Evolutionary conservation across 179 eudicot species (phyloP).

Genomic region (Heliamphora ciliata): DNA sequence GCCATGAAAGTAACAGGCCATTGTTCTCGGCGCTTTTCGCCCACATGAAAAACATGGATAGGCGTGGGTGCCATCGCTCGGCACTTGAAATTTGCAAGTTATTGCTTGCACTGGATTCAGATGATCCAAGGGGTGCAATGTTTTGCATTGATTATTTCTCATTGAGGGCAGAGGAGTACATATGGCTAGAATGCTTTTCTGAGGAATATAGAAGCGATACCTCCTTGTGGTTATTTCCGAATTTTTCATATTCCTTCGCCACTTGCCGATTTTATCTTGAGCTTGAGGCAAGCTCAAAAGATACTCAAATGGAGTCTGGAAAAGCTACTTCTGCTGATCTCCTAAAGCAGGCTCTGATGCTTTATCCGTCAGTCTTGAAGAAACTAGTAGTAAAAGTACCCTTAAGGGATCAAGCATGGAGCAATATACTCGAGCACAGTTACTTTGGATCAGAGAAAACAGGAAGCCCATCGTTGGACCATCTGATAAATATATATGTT

Average conservation of each 20-base stretch:
- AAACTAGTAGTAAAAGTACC: constrained; percentile 83
- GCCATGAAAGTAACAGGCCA: constrained; percentile 68
- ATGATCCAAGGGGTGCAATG: constrained; percentile 84
- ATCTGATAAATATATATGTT: constrained; percentile 74
- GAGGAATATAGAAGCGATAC: constrained; percentile 62
- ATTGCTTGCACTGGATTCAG: constrained; percentile 77
- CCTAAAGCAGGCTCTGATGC: constrained; percentile 90
- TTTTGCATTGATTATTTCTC: constrained; percentile 83
- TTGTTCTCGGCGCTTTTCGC: constrained; percentile 59
- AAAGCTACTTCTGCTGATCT: constrained; percentile 62
- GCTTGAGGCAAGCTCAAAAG: constrained; percentile 25
- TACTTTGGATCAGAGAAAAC: constrained; percentile 53
- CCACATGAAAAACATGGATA: constrained; percentile 90
- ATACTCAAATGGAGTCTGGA: constrained; percentile 23
- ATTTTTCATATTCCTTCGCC: constrained; percentile 87
- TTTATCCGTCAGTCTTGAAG: constrained; percentile 73
- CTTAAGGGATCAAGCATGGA: constrained; percentile 68
- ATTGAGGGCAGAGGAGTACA: constrained; percentile 79
- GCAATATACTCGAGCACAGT: constrained; percentile 39
- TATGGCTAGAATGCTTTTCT: constrained; percentile 80
- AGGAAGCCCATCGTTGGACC: constrained; percentile 72
- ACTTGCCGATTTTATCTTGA: constrained; percentile 78
- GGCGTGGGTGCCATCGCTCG: constrained; percentile 95
- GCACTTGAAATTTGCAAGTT: constrained; percentile 92
- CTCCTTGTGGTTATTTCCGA: constrained; percentile 79